These are phyloP conservation scores for Lachancea nothofagi DNA, from an alignment of 805 yeast species.

Conservation along the genomic window DNA sequence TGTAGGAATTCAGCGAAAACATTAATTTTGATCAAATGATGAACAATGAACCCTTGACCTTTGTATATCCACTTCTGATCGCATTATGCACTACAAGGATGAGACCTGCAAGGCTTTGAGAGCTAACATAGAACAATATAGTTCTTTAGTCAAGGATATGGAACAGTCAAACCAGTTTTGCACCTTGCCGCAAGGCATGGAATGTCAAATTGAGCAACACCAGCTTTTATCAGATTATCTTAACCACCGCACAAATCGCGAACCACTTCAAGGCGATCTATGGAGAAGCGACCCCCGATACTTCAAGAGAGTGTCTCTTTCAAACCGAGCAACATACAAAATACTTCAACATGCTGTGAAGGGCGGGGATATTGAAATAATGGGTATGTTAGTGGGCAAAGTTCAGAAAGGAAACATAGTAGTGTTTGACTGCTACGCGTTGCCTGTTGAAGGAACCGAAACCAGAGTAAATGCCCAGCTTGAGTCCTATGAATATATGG, in stretches of 20 bases:
- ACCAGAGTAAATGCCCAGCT: slow-evolving; percentile 91
- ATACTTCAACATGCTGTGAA: slow-evolving; percentile 75
- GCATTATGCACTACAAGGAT: not conserved
- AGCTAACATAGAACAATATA: not conserved
- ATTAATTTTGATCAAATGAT: no score
- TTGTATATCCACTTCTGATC: not conserved
- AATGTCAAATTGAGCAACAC: not conserved
- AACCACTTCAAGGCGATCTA: not conserved
- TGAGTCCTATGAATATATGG: slow-evolving; percentile 95
- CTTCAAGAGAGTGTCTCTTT: slow-evolving; percentile 36
- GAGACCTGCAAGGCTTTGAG: not conserved
- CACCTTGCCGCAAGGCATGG: not conserved
- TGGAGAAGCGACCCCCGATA: slow-evolving; percentile 10
- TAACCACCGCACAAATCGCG: not conserved
- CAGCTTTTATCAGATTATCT: not conserved
- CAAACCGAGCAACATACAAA: slow-evolving; percentile 65
- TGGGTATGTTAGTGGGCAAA: slow-evolving; percentile 92
- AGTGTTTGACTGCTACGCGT: slow-evolving; percentile 74
- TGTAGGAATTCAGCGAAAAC: no score
- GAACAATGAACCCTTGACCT: no score
- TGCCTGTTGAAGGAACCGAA: slow-evolving; percentile 96
- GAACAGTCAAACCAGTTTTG: not conserved
- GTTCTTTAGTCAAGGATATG: not conserved
- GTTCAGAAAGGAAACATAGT: slow-evolving; percentile 50
- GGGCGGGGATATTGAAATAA: slow-evolving; percentile 85